Percentiles rank a stretch among this genome's conserved stretches.
Evolutionary conservation across 345 rosid species (phyloP).

Genomic region (Melaleuca alternifolia): DNA sequence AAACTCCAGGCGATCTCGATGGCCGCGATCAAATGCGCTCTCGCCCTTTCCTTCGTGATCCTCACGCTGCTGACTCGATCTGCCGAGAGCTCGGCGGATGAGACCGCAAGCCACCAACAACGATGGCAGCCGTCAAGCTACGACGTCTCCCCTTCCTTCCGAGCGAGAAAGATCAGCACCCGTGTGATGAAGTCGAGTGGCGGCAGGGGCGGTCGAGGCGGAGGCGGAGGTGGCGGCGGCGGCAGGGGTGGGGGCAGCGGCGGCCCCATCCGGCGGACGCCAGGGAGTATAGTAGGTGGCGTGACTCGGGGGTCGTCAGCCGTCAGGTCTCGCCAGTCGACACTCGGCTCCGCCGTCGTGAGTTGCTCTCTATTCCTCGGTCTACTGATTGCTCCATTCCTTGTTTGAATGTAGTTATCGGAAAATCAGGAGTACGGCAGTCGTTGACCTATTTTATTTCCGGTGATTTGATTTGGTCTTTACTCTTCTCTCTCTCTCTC

Average conservation of each 20-base stretch:
- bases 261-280: background rate
- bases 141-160: background rate
- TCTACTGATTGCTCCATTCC: background rate
- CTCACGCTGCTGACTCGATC: background rate
- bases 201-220: background rate
- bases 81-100: background rate
- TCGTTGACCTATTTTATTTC: background rate
- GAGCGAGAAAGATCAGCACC: background rate
- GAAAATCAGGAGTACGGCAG: background rate
- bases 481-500: too few relatives aligned
- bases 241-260: background rate
- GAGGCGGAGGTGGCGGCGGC: background rate
- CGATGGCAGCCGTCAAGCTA: background rate
- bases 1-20: background rate
- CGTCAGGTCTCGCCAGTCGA: background rate
- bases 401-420: background rate
- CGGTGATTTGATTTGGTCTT: background rate
- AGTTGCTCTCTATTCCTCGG: background rate
- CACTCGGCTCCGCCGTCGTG: background rate
- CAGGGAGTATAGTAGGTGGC: too few relatives aligned
- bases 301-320: background rate
- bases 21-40: background rate
- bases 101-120: too few relatives aligned
- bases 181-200: background rate
- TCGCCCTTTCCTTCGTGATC: background rate